Evolutionary conservation across 2,329 filamentous ascomycete species (phyloP).

Genomic region (Torrubiellomyces zombiae): DNA sequence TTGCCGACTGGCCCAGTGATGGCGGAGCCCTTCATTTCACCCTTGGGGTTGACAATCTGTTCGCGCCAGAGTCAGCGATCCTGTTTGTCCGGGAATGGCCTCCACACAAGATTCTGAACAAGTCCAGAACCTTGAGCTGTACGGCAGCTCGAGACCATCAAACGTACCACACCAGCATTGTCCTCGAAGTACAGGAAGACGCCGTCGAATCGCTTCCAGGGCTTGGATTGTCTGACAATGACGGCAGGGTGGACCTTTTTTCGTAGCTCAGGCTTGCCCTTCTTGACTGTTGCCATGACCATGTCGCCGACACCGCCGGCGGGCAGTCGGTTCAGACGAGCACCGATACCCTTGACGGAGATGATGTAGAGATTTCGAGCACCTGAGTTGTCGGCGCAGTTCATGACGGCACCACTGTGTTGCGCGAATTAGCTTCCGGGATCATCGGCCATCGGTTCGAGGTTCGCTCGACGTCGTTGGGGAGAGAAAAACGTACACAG

Average conservation of each 20-base stretch:
- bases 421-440: slow-evolving; percentile 7
- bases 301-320: slow-evolving; percentile 98
- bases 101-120: background rate
- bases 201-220: slow-evolving; percentile 96
- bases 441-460: background rate
- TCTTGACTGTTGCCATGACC: slow-evolving; percentile 99
- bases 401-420: slow-evolving; percentile 90
- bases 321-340: slow-evolving; percentile 90
- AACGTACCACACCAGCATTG: slow-evolving; percentile 93
- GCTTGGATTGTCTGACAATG: slow-evolving; percentile 97
- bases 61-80: slow-evolving; percentile 17
- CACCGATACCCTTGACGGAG: slow-evolving; percentile 96
- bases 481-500: slow-evolving; percentile 55
- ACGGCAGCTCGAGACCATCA: too few relatives aligned
- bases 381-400: slow-evolving; percentile 99
- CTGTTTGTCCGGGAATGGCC: slow-evolving; percentile 7
- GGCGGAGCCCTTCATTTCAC: slow-evolving; percentile 99
- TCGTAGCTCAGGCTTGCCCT: slow-evolving; percentile 99
- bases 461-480: slow-evolving; percentile 3
- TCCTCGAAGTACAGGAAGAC: slow-evolving; percentile 99
- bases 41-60: slow-evolving; percentile 99
- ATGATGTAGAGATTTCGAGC: slow-evolving; percentile 99
- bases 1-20: slow-evolving; percentile 99
- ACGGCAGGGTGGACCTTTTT: slow-evolving; percentile 99
- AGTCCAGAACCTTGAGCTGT: background rate